Percentiles rank a stretch among this genome's conserved stretches.
Conservation (phyloP, 2,329 filamentous ascomycete species). For the Dendrostoma leiphaemia region DNA sequence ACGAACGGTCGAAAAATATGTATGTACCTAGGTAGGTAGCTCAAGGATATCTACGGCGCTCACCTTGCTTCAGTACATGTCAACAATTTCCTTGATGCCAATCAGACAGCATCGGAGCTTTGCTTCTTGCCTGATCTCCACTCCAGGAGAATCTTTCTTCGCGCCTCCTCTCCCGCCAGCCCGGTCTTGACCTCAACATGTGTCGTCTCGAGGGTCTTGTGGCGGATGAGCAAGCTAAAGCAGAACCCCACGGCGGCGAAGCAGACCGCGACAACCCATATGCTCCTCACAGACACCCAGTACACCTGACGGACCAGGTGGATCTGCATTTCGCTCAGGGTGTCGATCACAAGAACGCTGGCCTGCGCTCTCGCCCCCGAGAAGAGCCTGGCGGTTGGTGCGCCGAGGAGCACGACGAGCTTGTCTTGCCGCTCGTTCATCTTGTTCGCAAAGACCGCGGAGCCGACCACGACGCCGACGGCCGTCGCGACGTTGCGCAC, state of each 20-base stretch:
- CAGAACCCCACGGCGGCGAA: neutral
- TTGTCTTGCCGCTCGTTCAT: conserved; percentile 56
- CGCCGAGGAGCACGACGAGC: conserved; percentile 49
- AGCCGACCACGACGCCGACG: conserved; percentile 68
- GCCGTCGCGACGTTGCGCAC: conserved; percentile 67
- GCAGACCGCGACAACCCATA: neutral
- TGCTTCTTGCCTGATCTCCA: neutral
- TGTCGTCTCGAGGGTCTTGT: neutral
- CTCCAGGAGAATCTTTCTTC: neutral
- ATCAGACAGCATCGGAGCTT: neutral
- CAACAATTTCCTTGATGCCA: neutral
- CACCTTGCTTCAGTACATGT: too few relatives aligned
- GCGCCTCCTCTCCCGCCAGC: neutral
- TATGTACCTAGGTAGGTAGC: too few relatives aligned
- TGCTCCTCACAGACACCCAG: neutral
- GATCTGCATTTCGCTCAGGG: neutral
- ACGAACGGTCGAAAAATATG: too few relatives aligned
- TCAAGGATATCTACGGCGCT: too few relatives aligned
- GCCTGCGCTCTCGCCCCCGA: neutral
- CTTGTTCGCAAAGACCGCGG: conserved; percentile 76
- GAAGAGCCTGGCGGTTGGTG: neutral
- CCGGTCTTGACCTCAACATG: neutral
- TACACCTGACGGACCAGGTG: neutral
- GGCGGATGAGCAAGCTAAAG: neutral
- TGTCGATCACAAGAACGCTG: neutral